Percentiles rank a stretch among this genome's conserved stretches.
phyloP scores from a whole-genome alignment of 768 basidiomycete species.

The Hortiboletus flavorubellus region DNA sequence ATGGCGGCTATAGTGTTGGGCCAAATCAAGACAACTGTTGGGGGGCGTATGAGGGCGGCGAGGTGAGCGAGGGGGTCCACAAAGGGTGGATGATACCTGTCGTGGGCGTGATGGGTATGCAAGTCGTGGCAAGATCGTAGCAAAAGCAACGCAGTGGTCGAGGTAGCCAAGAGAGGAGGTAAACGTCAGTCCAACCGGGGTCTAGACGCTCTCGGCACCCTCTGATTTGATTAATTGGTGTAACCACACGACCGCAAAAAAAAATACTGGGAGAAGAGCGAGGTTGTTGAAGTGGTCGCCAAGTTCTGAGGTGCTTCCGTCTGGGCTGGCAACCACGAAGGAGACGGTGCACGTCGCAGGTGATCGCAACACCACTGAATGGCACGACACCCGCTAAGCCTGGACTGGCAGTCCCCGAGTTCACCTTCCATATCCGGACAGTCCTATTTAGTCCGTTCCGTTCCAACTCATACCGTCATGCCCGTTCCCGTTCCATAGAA shows the following conservation, averaged over 20 bases:
- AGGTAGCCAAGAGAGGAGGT: background rate
- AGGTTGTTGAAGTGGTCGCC: too few relatives aligned
- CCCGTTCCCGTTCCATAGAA: background rate
- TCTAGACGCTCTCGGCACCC: background rate
- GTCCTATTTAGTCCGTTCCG: background rate
- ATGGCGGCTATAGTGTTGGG: slow-evolving; percentile 2
- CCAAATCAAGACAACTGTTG: background rate
- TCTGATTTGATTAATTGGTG: background rate
- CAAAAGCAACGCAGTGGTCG: background rate
- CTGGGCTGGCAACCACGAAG: too few relatives aligned
- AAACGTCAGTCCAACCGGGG: background rate
- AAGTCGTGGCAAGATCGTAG: background rate
- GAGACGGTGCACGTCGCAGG: too few relatives aligned
- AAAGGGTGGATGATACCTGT: background rate
- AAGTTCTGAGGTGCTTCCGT: too few relatives aligned
- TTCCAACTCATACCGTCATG: background rate
- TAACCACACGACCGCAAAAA: too few relatives aligned
- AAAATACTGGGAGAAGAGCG: too few relatives aligned
- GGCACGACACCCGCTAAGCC: too few relatives aligned
- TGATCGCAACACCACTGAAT: too few relatives aligned
- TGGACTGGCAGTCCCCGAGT: too few relatives aligned
- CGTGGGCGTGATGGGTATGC: background rate
- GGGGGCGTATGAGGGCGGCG: background rate
- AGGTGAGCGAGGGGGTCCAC: background rate
- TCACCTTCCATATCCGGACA: background rate